phyloP scores from a whole-genome alignment of 164 flowering plant species.

The Chloranthus sessilifolius region DNA sequence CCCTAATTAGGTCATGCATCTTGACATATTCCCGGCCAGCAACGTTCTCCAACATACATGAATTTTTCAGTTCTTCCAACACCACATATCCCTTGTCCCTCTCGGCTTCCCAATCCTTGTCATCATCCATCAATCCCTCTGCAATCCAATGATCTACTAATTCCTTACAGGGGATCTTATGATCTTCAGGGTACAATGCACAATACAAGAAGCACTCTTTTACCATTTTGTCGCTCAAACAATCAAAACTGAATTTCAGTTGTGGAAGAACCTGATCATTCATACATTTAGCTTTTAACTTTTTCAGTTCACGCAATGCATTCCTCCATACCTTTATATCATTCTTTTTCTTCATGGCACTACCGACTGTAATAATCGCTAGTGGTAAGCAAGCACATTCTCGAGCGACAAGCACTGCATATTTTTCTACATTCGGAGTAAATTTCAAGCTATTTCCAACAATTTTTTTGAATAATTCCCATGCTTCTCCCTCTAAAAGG shows the following conservation, averaged over 20 bases:
- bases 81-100: background rate
- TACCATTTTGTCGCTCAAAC: background rate
- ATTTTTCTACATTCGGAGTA: background rate
- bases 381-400: conserved; percentile 3
- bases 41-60: conserved; percentile 3
- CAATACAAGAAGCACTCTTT: conserved; percentile 2
- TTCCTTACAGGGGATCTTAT: too few relatives aligned
- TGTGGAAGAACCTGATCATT: background rate
- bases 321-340: background rate
- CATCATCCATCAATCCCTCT: background rate
- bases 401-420: background rate
- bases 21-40: background rate
- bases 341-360: conserved; percentile 1
- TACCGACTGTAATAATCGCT: conserved; percentile 1
- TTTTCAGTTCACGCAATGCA: background rate
- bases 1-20: background rate
- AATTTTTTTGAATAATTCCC: background rate
- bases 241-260: background rate
- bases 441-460: background rate
- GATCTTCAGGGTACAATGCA: conserved; percentile 2
- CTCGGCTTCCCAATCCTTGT: background rate
- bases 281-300: background rate
- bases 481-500: background rate
- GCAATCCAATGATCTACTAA: too few relatives aligned
- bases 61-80: background rate